Conservation (phyloP, 2,329 filamentous ascomycete genomes). For the Penicillium sp. region DNA sequence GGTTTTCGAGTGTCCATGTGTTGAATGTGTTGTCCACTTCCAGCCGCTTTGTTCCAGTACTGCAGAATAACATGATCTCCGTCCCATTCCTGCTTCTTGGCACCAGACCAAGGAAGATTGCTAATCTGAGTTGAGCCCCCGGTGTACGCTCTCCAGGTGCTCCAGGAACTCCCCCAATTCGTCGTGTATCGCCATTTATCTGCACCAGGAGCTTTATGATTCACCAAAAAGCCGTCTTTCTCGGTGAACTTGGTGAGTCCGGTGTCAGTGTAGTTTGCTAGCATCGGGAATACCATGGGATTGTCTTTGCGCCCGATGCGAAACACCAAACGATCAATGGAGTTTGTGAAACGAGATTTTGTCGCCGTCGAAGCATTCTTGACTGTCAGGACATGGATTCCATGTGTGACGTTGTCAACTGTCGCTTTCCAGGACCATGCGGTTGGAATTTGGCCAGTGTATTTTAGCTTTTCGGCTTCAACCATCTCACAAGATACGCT, state of each 20-base stretch:
- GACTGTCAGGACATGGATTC: not conserved
- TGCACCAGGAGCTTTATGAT: constrained; percentile 63
- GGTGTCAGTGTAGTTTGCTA: constrained; percentile 59
- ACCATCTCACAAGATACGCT: constrained; percentile 50
- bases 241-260: constrained; percentile 49
- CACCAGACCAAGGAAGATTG: constrained; percentile 58
- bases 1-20: constrained; percentile 54
- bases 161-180: constrained; percentile 64
- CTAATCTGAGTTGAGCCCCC: constrained; percentile 53
- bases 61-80: constrained; percentile 65
- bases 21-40: constrained; percentile 62
- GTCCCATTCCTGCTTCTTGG: constrained; percentile 58
- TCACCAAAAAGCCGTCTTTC: constrained; percentile 50
- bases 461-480: constrained; percentile 27
- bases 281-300: constrained; percentile 57
- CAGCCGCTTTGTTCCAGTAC: constrained; percentile 61
- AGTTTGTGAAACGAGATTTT: constrained; percentile 46
- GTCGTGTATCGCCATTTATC: constrained; percentile 65
- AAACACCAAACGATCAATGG: constrained; percentile 62
- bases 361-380: constrained; percentile 25
- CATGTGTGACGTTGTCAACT: constrained; percentile 54
- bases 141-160: constrained; percentile 57
- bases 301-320: constrained; percentile 61
- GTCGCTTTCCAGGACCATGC: constrained; percentile 57
- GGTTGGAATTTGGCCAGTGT: constrained; percentile 56